Percentiles rank a stretch among this genome's conserved stretches.
These are phyloP conservation scores for Salmacisia buchloeana DNA, from an alignment of 1,284 basidiomycete species.

Conservation along the genomic window DNA sequence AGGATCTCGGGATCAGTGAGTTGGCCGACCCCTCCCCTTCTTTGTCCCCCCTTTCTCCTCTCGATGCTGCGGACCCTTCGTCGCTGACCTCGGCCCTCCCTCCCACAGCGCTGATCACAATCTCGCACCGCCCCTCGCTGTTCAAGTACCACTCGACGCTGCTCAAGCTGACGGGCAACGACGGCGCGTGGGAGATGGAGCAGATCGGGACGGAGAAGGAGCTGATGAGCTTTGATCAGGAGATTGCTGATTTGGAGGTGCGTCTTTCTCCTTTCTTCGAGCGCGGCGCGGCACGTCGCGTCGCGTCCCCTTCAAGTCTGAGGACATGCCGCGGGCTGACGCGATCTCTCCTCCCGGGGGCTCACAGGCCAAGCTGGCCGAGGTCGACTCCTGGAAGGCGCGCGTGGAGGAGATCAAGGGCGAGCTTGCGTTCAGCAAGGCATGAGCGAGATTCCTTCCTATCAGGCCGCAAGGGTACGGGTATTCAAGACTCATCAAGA, in stretches of 20 bases:
- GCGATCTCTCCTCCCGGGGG: not conserved
- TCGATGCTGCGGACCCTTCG: not conserved
- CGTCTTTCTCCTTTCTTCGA: not conserved
- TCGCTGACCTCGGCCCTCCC: not conserved
- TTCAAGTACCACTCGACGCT: slow-evolving; percentile 70
- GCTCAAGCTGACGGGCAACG: slow-evolving; percentile 65
- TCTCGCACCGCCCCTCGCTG: slow-evolving; percentile 61
- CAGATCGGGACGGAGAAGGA: slow-evolving; percentile 67
- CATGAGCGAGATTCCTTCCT: not conserved
- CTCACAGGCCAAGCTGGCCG: slow-evolving; percentile 40
- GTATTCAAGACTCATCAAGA: too few species aligned
- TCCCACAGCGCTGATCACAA: slow-evolving; percentile 64
- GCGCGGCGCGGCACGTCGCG: not conserved
- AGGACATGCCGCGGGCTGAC: not conserved
- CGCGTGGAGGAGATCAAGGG: slow-evolving; percentile 51
- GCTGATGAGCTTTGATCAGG: slow-evolving; percentile 61
- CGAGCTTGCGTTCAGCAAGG: slow-evolving; percentile 48
- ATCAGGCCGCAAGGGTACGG: too few species aligned
- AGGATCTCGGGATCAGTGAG: slow-evolving; percentile 73
- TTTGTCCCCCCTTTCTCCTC: not conserved
- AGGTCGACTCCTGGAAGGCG: slow-evolving; percentile 52
- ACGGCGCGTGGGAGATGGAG: slow-evolving; percentile 66
- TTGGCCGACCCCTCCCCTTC: slow-evolving; percentile 6
- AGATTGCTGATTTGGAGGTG: slow-evolving; percentile 49
- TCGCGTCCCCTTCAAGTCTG: not conserved